Evolutionary conservation across 805 yeast genomes (phyloP).

Genomic region (Hanseniaspora taiwanica): DNA sequence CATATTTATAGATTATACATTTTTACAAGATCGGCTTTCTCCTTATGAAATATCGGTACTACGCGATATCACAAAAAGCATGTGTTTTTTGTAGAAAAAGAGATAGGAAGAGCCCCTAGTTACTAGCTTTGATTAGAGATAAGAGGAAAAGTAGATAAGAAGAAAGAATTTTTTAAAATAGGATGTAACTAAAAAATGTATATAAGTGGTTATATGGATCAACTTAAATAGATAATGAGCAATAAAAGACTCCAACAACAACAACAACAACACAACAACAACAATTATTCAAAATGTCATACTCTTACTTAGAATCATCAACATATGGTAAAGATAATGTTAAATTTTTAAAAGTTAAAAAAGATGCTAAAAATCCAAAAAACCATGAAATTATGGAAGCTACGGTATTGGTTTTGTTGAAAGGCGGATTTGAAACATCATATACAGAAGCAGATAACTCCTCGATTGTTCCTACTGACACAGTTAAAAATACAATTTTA

Average conservation of each 20-base stretch:
- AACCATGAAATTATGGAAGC: constrained; percentile 78
- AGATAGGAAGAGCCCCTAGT: too few relatives aligned
- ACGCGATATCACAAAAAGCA: too few relatives aligned
- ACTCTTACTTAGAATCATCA: constrained; percentile 30
- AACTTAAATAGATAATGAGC: neutral
- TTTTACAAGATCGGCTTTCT: too few relatives aligned
- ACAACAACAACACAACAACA: neutral
- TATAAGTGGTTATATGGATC: neutral
- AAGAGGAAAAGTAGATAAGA: too few relatives aligned
- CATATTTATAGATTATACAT: too few relatives aligned
- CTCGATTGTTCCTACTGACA: constrained; percentile 87
- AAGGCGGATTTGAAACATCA: constrained; percentile 66
- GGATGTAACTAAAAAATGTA: too few relatives aligned
- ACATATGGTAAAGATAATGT: constrained; percentile 90
- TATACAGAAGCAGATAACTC: constrained; percentile 83
- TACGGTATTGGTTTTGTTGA: constrained; percentile 59
- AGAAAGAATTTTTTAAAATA: too few relatives aligned
- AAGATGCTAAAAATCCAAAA: constrained; percentile 57
- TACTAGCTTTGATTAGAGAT: too few relatives aligned
- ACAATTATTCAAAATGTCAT: constrained; percentile 9
- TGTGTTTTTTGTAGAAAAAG: too few relatives aligned
- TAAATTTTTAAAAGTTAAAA: constrained; percentile 78
- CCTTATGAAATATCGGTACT: too few relatives aligned
- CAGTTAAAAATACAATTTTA: constrained; percentile 79
- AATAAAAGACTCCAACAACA: neutral